Evolutionary conservation across 1,284 basidiomycete species (phyloP), one percentile per base, ranked within the genome.

Genomic region (Papiliotrema nemorosa): DNA sequence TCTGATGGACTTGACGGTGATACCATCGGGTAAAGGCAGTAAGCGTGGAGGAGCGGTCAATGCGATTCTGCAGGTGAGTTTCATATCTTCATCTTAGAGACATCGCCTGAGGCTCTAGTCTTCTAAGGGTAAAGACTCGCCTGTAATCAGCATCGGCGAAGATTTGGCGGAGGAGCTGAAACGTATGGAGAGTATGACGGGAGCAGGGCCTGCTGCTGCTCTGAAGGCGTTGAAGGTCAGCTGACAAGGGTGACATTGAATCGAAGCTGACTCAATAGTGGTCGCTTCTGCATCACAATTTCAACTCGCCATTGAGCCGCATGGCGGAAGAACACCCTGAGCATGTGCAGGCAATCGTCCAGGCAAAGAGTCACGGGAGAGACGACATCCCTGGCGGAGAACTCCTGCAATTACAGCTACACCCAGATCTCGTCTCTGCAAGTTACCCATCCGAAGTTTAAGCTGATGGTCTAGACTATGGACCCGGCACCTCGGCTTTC

Each of bases 191-290:
- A 50, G 57, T 3, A 49, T 60, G 40, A 50, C 59, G 24, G 67
- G 63, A 18, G 64, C 63, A 14, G 70, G 70, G 0, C 33, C 62
- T 0, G 34, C 48, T 2, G 54, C 50, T 1, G 49, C 58, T 0
- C 49, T 70, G 47, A 68, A 66, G 50, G 47, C 62, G 1, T 41
- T 72, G 12, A 66, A 64, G 50, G 66, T 67, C 40, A 42, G 63
- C 47, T 21, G n/a, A 35, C 5, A 3, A 4, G 27, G 27, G 41
- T 29, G 7, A 7, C 39, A 21, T 2, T 34, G 44, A 25, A 50
- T 7, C 20, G 5, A 14, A 25, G 20, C 36, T 45, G 25, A 47
- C 25, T 16, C 18, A 5, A 18, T 34, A 68, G 63, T 72, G 66
- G 66, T 40, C 57, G 1, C 18, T 58, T 5, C 44, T 71, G 12